A percentile compares a stretch with the other conserved stretches of the same genome.
phyloP scores from a whole-genome alignment of 2,329 filamentous ascomycete genomes.

The Fusarium ambrosium region DNA sequence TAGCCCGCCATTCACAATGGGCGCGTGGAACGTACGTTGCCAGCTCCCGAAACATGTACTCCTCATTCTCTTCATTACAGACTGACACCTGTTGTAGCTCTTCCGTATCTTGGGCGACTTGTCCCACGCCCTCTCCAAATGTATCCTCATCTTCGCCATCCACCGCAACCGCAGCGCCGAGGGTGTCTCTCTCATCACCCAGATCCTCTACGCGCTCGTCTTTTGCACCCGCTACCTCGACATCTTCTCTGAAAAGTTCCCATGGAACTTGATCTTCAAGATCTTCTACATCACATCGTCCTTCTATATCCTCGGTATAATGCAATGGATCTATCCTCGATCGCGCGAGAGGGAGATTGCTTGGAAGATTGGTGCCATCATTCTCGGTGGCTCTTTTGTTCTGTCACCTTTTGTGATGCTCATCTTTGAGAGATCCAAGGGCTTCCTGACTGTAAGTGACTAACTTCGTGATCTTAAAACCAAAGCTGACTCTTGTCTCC shows the following conservation, averaged over 20 bases:
- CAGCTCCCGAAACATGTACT: neutral
- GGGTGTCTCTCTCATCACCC: constrained; percentile 92
- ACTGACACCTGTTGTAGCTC: constrained; percentile 55
- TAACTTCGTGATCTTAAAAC: fast-evolving
- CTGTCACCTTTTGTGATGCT: constrained; percentile 80
- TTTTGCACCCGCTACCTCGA: constrained; percentile 91
- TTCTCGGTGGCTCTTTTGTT: constrained; percentile 74
- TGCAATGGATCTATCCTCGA: constrained; percentile 87
- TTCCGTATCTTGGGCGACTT: constrained; percentile 87
- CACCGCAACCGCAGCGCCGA: constrained; percentile 90
- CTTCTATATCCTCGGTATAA: constrained; percentile 87
- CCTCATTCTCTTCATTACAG: neutral
- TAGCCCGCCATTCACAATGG: constrained; percentile 51
- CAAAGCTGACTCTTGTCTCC: constrained; percentile 21
- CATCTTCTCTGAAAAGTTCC: constrained; percentile 70
- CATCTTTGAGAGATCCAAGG: constrained; percentile 70
- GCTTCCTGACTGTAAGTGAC: constrained; percentile 64
- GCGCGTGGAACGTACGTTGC: constrained; percentile 57
- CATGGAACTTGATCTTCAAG: constrained; percentile 87
- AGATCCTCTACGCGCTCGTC: constrained; percentile 87
- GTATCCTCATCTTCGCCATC: constrained; percentile 91
- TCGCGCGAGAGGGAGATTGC: constrained; percentile 92
- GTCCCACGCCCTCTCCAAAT: constrained; percentile 88
- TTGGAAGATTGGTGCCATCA: constrained; percentile 88
- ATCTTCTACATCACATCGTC: constrained; percentile 88